Conservation (phyloP, 768 basidiomycete genomes). For the Macrolepiota albuminosa region DNA sequence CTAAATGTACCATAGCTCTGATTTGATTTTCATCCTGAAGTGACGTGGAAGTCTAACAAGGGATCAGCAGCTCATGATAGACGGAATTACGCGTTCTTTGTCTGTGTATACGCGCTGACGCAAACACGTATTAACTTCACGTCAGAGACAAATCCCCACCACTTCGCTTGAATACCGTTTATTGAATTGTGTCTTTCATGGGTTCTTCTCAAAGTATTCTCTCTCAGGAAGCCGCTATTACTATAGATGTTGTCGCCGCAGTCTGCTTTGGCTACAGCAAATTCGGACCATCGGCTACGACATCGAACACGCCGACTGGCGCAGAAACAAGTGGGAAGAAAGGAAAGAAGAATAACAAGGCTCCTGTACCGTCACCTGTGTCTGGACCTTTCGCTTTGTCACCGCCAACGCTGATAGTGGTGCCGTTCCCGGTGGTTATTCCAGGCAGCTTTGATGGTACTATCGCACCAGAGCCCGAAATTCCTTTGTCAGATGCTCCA, state of each 20-base stretch:
- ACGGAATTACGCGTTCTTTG: conserved; percentile 17
- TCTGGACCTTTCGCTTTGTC: background rate
- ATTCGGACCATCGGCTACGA: conserved; percentile 11
- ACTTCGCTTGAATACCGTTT: background rate
- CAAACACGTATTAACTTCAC: conserved; percentile 21
- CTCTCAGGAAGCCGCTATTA: conserved; percentile 32
- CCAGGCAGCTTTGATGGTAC: conserved; percentile 41
- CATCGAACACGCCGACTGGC: background rate
- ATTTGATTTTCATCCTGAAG: too few relatives aligned
- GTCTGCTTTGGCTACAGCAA: conserved; percentile 36
- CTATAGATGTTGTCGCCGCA: conserved; percentile 33
- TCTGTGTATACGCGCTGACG: conserved; percentile 16
- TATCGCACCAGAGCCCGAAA: conserved; percentile 1
- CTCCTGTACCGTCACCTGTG: background rate
- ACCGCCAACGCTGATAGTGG: conserved; percentile 14
- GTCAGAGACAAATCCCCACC: conserved; percentile 9
- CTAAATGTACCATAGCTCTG: too few relatives aligned
- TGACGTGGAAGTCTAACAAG: too few relatives aligned
- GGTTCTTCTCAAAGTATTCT: conserved; percentile 43
- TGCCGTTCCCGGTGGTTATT: conserved; percentile 32
- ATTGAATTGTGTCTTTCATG: conserved; percentile 24
- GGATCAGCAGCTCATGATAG: too few relatives aligned
- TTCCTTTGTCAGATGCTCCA: background rate
- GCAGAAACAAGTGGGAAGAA: conserved; percentile 12
- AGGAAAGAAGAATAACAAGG: conserved; percentile 19